Evolutionary conservation across 495 filamentous ascomycete species (phyloP), one percentile per base, ranked within the genome.

Genomic region (Penicillium longicatenatum): DNA sequence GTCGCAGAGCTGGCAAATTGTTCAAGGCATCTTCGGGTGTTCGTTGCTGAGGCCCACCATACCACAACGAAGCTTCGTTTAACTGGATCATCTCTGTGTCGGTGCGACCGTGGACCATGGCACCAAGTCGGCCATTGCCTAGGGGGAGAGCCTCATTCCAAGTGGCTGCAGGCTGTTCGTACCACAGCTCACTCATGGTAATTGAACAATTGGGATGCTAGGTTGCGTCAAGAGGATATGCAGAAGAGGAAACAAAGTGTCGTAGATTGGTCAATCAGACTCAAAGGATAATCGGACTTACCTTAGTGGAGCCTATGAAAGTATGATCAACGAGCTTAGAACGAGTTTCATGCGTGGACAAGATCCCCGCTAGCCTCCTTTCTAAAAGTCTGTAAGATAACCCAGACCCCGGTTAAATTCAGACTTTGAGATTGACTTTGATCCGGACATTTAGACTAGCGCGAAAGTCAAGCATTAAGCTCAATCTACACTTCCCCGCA

Each of bases 41-140:
- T 19, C 81, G 72, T 54, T 81, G 66, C 61, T 79, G 75, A 21
- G 70, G 70, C 14, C 70, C 73, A 35, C 81, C 81, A 61, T 75
- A 80, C 81, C 79, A 83, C 10, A 83, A 66, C 6, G 79, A 79
- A 56, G 83, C 77, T 53, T 85, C 82, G 52, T 82, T 84, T 22
- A 85, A 60, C 10, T 70, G 65, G n/a, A 83, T 54, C 54, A 78
- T 64, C 54, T 83, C 81, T 8, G 70, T 73, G 19, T 67, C 64
- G 31, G 72, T 71, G 47, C 70, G 65, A 26, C 80, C 82, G 57
- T 75, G 77, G 29, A 85, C 66, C 65, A 79, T 73, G 29, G 75
- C 80, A 6, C 80, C 82, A 10, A 84, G 67, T 29, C 81, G 69
- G 30, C 81, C 80, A 66, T 84, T 84, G 9, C 82, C 80, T 47